A percentile compares a stretch with the other conserved stretches of the same genome.
phyloP scores from a whole-genome alignment of 2,329 filamentous ascomycete genomes.

The Cladosporium cucumerinum region DNA sequence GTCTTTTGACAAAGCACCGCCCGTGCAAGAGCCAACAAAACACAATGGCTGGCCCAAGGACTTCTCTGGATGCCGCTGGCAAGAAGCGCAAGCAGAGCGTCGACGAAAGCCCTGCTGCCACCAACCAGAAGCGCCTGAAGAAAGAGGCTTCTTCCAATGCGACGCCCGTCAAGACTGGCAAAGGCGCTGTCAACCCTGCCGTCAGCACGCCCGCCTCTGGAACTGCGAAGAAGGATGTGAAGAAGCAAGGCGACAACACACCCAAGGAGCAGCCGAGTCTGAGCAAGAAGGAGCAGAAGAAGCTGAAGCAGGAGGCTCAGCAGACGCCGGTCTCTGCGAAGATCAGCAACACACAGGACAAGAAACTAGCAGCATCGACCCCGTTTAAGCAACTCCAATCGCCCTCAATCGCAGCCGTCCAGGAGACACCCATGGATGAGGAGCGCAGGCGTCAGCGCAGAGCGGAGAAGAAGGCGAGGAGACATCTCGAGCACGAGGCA shows the following conservation, averaged over 20 bases:
- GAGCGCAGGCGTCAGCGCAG: slow-evolving; percentile 18
- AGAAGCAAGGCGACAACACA: neutral
- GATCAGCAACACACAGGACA: neutral
- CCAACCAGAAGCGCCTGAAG: slow-evolving; percentile 14
- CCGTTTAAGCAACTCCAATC: slow-evolving; percentile 6
- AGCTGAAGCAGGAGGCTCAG: slow-evolving; percentile 8
- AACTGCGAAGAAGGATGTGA: slow-evolving; percentile 7
- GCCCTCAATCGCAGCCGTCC: neutral
- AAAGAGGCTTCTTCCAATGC: slow-evolving; percentile 9
- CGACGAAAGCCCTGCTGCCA: slow-evolving; percentile 15
- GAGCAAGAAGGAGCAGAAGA: slow-evolving; percentile 12
- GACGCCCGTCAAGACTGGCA: slow-evolving; percentile 5
- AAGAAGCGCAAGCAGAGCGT: slow-evolving; percentile 16
- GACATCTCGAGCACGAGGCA: slow-evolving; percentile 13
- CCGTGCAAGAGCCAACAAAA: neutral
- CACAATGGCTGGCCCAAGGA: slow-evolving; percentile 7
- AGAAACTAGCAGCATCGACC: neutral
- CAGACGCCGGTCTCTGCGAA: slow-evolving; percentile 7
- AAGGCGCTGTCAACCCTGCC: neutral
- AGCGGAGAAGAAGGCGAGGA: slow-evolving; percentile 24
- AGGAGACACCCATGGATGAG: slow-evolving; percentile 1
- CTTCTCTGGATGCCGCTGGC: slow-evolving; percentile 9
- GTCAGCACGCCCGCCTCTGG: slow-evolving; percentile 6
- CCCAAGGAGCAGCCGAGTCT: slow-evolving; percentile 10
- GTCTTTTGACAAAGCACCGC: neutral